Evolutionary conservation across 1,139 yeast genomes (phyloP).

Genomic region (Lodderomyces oxycetoniae): DNA sequence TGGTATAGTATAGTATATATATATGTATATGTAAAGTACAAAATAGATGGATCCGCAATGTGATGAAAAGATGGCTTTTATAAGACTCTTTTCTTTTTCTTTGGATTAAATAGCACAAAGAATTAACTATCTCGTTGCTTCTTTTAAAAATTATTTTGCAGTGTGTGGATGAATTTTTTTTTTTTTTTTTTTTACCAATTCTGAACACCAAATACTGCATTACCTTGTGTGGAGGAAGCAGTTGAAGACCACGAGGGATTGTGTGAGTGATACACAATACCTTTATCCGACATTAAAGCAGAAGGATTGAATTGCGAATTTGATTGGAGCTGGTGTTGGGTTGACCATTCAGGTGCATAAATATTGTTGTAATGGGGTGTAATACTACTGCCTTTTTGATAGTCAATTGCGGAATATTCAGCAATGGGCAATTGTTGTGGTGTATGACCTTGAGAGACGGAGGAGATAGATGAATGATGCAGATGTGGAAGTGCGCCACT

Average conservation of each 20-base stretch:
- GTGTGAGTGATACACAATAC: conserved; percentile 7
- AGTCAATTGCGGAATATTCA: not conserved
- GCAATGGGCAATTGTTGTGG: not conserved
- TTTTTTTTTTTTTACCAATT: too few relatives aligned
- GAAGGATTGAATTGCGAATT: not conserved
- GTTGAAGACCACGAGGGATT: conserved; percentile 13
- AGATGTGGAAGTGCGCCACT: not conserved
- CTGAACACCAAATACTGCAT: conserved; percentile 8
- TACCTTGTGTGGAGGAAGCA: conserved; percentile 8
- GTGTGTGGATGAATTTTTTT: too few relatives aligned
- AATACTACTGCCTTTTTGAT: not conserved
- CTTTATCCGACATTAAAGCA: not conserved
- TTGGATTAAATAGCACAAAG: too few relatives aligned
- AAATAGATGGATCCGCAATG: too few relatives aligned
- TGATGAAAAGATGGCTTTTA: too few relatives aligned
- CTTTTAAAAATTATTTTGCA: too few relatives aligned
- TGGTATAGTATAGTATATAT: too few relatives aligned
- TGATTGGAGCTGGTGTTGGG: not conserved
- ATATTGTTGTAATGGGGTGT: too few relatives aligned
- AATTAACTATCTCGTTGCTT: too few relatives aligned
- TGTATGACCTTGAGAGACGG: not conserved
- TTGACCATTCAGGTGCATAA: conserved; percentile 5
- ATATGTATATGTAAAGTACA: too few relatives aligned
- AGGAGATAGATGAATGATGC: conserved; percentile 1
- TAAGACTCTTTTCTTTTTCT: too few relatives aligned